phyloP scores from a whole-genome alignment of 1,284 basidiomycete species.

The Apiotrichum laibachii region DNA sequence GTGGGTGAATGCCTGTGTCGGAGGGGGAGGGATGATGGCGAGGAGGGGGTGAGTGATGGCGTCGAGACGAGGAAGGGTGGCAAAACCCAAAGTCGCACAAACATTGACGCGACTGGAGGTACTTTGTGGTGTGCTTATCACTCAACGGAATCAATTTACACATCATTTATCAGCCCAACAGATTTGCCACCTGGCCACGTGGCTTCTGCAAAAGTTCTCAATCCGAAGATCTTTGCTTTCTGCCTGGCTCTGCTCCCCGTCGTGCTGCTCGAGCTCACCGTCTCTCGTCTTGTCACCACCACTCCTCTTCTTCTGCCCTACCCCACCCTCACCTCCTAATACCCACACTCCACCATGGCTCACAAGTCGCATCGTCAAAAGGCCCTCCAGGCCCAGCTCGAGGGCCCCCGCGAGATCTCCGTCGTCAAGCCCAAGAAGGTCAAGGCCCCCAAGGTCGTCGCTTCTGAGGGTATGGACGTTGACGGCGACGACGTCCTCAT shows the following conservation, averaged over 20 bases:
- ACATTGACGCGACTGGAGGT: too few relatives aligned
- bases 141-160: neutral
- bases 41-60: too few relatives aligned
- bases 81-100: too few relatives aligned
- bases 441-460: constrained; percentile 18
- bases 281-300: neutral
- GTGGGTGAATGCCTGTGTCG: neutral
- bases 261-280: neutral
- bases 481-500: constrained; percentile 36
- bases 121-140: too few relatives aligned
- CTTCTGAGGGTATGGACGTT: constrained; percentile 24
- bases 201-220: too few relatives aligned
- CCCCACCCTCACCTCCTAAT: neutral
- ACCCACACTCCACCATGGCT: constrained; percentile 33
- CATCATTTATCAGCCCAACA: too few relatives aligned
- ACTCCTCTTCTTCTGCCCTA: neutral
- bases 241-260: too few relatives aligned
- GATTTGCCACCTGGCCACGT: too few relatives aligned
- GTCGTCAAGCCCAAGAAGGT: constrained; percentile 34
- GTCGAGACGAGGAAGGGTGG: too few relatives aligned
- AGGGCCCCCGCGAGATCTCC: constrained; percentile 45
- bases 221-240: neutral
- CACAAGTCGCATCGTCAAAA: constrained; percentile 53
- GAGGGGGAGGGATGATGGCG: neutral
- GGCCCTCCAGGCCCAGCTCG: constrained; percentile 49